These are phyloP conservation scores for Gomphus sp. DNA, from an alignment of 1,284 basidiomycete species.

Conservation along the genomic window DNA sequence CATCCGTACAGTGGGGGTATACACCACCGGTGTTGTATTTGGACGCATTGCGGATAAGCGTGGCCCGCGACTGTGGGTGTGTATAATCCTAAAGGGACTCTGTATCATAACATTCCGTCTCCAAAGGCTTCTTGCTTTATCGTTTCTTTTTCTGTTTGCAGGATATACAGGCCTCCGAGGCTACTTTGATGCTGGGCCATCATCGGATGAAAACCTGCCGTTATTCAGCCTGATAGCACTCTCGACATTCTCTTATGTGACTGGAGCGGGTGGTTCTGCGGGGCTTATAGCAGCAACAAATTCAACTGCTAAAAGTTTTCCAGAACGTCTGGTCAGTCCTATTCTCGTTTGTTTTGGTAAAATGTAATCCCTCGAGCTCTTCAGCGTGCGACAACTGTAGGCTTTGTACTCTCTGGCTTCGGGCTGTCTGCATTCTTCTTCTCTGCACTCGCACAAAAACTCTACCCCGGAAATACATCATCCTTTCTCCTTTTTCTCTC, in stretches of 20 bases:
- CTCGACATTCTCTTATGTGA: conserved; percentile 7
- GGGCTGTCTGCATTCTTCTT: conserved; percentile 80
- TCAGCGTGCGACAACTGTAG: conserved; percentile 63
- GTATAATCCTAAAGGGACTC: neutral
- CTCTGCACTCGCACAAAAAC: conserved; percentile 51
- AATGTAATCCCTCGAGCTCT: neutral
- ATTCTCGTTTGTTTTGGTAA: neutral
- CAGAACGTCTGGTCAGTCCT: conserved; percentile 11
- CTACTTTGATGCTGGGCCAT: conserved; percentile 39
- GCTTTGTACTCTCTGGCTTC: conserved; percentile 70
- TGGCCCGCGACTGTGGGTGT: conserved; percentile 46
- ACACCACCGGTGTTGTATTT: conserved; percentile 54
- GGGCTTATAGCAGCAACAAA: conserved; percentile 13
- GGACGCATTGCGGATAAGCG: conserved; percentile 57
- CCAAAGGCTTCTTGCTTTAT: conserved; percentile 23
- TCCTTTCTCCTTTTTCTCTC: conserved; percentile 63
- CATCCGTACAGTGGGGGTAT: conserved; percentile 41
- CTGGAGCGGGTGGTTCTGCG: conserved; percentile 13
- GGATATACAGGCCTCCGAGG: conserved; percentile 62
- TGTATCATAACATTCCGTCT: neutral
- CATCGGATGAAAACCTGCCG: conserved; percentile 2
- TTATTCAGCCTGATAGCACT: conserved; percentile 2
- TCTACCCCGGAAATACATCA: conserved; percentile 65
- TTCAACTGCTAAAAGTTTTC: conserved; percentile 14
- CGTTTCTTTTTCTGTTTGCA: conserved; percentile 42